A percentile compares a stretch with the other conserved stretches of the same genome.
These are phyloP conservation scores for Auricularia sp. DNA, from an alignment of 768 basidiomycete genomes.

Conservation along the genomic window DNA sequence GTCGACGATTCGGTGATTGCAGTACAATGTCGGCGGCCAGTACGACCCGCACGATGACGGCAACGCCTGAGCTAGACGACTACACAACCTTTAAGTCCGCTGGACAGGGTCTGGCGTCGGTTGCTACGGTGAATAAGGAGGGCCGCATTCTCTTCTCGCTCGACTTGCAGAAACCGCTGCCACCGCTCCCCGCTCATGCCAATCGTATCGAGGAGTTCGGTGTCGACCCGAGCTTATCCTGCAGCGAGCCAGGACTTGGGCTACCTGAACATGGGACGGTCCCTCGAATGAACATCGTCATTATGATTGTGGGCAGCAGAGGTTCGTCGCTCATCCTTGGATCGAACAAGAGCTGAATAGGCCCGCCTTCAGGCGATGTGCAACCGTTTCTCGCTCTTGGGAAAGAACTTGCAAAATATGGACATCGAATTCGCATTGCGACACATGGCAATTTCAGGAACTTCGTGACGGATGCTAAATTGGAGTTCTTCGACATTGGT, in stretches of 20 bases:
- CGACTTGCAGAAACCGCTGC: conserved; percentile 34
- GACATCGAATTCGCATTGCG: conserved; percentile 52
- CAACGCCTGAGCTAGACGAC: too few species aligned
- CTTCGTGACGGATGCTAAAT: conserved; percentile 40
- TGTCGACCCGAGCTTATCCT: conserved; percentile 23
- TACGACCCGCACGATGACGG: too few species aligned
- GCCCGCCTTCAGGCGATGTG: conserved; percentile 40
- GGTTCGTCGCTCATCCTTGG: conserved; percentile 23
- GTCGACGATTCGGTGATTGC: too few species aligned
- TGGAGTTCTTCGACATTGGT: conserved; percentile 54
- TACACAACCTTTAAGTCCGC: too few species aligned
- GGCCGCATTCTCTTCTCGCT: too few species aligned
- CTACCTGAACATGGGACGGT: conserved; percentile 18
- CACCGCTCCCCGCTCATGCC: conserved; percentile 35
- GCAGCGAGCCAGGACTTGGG: too few species aligned
- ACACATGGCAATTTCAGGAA: conserved; percentile 50
- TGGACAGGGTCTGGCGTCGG: too few species aligned
- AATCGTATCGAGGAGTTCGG: conserved; percentile 41
- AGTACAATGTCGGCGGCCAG: too few species aligned
- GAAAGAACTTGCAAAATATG: conserved; percentile 34
- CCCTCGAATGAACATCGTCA: conserved; percentile 45
- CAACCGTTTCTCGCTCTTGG: conserved; percentile 58
- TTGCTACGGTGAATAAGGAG: too few species aligned
- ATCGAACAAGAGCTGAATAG: background rate
- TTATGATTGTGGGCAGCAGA: conserved; percentile 59